phyloP scores from a whole-genome alignment of 2,329 filamentous ascomycete genomes.

The Emmonsia crescens region DNA sequence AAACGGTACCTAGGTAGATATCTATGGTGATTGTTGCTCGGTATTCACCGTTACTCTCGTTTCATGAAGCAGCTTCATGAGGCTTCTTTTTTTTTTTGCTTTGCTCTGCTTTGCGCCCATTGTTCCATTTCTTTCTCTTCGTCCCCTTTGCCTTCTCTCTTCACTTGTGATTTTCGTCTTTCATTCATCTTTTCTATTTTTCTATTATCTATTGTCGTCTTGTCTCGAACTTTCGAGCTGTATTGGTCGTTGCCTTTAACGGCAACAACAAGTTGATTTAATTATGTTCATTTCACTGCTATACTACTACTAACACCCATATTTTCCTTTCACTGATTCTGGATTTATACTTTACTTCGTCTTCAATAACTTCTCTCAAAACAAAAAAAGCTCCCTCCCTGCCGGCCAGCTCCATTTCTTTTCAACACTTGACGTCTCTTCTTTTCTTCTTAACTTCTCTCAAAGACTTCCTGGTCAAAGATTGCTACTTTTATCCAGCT shows the following conservation, averaged over 20 bases:
- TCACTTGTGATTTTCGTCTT: slow-evolving; percentile 10
- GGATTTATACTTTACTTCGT: slow-evolving; percentile 1
- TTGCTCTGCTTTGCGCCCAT: slow-evolving; percentile 1
- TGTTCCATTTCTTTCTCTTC: slow-evolving; percentile 14
- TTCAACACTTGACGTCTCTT: neutral
- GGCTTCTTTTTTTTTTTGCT: neutral
- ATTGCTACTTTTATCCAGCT: neutral
- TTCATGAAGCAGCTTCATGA: slow-evolving; percentile 14
- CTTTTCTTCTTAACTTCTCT: neutral
- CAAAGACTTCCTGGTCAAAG: neutral
- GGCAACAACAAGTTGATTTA: neutral
- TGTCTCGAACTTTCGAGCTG: neutral
- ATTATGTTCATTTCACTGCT: slow-evolving; percentile 5
- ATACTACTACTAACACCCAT: slow-evolving; percentile 4
- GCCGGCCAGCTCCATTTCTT: neutral
- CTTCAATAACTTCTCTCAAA: slow-evolving; percentile 12
- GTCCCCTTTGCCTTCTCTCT: slow-evolving; percentile 15
- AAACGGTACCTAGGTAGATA: slow-evolving; percentile 5
- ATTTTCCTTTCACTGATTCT: slow-evolving; percentile 5
- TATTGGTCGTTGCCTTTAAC: neutral
- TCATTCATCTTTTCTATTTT: slow-evolving; percentile 18
- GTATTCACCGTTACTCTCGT: slow-evolving; percentile 11
- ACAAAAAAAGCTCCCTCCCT: neutral
- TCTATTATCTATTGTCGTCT: slow-evolving; percentile 19
- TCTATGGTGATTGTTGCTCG: slow-evolving; percentile 12